Conservation (phyloP, 139 green algal species). For the Desmodesmus armatus region DNA sequence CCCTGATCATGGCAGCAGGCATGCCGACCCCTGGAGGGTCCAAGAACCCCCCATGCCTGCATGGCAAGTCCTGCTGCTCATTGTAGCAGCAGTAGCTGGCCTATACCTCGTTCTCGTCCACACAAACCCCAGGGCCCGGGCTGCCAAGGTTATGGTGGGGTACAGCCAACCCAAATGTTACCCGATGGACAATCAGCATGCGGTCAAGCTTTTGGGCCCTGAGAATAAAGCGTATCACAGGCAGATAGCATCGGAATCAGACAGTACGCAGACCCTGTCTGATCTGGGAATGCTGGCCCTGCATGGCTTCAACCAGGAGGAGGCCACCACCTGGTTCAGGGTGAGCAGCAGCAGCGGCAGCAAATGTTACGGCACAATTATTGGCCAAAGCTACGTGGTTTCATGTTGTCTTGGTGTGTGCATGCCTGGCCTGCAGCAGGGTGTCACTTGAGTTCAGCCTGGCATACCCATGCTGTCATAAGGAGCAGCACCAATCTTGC, state of each 20-base stretch:
- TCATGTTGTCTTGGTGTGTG: too few relatives aligned
- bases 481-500: too few relatives aligned
- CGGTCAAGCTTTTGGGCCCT: conserved; percentile 8
- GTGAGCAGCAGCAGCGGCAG: conserved; percentile 33
- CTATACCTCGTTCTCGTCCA: neutral
- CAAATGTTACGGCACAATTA: neutral
- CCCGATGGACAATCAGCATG: conserved; percentile 4
- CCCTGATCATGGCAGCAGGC: too few relatives aligned
- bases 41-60: too few relatives aligned
- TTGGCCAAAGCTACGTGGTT: too few relatives aligned
- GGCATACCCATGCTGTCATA: too few relatives aligned
- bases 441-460: neutral
- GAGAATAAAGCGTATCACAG: conserved; percentile 10
- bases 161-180: conserved; percentile 17
- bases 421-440: too few relatives aligned
- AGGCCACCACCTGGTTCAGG: conserved; percentile 41
- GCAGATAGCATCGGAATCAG: neutral
- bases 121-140: neutral
- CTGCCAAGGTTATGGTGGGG: neutral
- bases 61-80: conserved; percentile 18
- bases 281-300: conserved; percentile 29
- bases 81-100: neutral
- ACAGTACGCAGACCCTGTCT: conserved; percentile 37
- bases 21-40: too few relatives aligned
- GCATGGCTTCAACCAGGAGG: conserved; percentile 28